Evolutionary conservation across 345 rosid genomes (phyloP).

Genomic region (Hypericum androsaemum): DNA sequence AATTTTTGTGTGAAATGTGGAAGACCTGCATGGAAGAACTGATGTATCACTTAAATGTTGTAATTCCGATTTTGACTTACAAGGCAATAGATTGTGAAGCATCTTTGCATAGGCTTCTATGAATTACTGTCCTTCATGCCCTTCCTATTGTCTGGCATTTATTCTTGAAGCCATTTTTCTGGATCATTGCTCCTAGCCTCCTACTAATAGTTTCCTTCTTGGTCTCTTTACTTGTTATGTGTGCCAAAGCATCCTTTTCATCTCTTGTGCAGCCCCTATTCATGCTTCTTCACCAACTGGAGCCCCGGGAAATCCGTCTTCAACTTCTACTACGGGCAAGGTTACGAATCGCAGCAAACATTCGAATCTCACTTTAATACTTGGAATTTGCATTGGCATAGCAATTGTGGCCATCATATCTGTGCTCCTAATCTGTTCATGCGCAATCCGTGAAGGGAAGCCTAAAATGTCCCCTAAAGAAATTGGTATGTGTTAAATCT

Average conservation of each 20-base stretch:
- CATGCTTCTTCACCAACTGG: conserved; percentile 41
- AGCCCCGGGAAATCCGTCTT: conserved; percentile 41
- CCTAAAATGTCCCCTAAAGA: conserved; percentile 40
- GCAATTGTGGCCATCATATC: conserved; percentile 39
- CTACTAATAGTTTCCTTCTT: no score
- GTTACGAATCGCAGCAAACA: conserved; percentile 43
- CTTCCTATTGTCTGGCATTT: no score
- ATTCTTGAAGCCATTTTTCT: no score
- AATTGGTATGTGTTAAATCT: conserved; percentile 37
- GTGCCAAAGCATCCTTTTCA: conserved; percentile 10
- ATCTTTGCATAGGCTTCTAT: no score
- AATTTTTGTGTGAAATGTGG: no score
- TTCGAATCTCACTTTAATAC: conserved; percentile 47
- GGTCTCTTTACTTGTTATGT: neutral
- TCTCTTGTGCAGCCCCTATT: conserved; percentile 55
- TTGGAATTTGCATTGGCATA: conserved; percentile 62
- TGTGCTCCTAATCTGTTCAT: conserved; percentile 53
- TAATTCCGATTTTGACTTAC: no score
- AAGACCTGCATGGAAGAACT: no score
- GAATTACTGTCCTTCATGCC: no score
- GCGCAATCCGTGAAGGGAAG: conserved; percentile 48
- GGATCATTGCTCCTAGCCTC: no score
- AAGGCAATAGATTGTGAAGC: no score
- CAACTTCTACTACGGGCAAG: conserved; percentile 27
- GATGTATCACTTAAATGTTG: no score